Base-by-base conservation (phyloP, 73 alveolate species). In the Loxodes magnus region DNA sequence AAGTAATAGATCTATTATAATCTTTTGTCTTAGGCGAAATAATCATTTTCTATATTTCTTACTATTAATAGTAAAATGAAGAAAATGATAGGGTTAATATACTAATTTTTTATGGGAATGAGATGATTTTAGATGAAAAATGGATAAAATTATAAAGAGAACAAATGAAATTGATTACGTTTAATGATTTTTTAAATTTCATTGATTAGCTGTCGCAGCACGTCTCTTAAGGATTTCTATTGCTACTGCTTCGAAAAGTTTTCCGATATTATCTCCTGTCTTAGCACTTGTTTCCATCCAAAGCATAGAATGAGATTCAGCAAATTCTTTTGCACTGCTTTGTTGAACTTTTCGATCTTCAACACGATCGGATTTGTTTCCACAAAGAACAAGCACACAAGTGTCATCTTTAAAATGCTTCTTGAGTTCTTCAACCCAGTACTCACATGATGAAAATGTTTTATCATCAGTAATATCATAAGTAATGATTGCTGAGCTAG, bases 351-450 rank as follows among this genome's bases (percentile, higher is more conserved):
- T 25, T 2, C 59, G 50, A 1, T 24, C 2, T 5, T 20, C n/a
- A 12, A 25, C 59, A 20, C 22, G 7, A 19, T 46, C 59, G n/a
- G 59, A 12, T 24, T 46, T 46, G 27, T 46, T 46, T 2, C 59
- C 59, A n/a, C n/a, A n/a, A n/a, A n/a, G n/a, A 20, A 46, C 6
- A 25, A 21, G 27, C 2, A 12, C 26, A n/a, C 16, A 21, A 12
- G 27, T 41, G 39, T 17, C n/a, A 12, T 9, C 28, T 5, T 20
- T 75, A 25, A 77, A 70, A 28, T 54, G 56, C 28, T 73, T 67
- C 37, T 74, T 58, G 21, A 79, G 46, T 53, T 75, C 68, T 25
- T 77, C 73, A 59, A 79, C 51, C 92, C 92, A 79, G 42, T 69
- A 56, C 33, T 56, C 50, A 17, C 74, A 51, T 43, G 51, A 54